Base-by-base conservation (phyloP, 495 filamentous ascomycete species). In the Penicillium pulvis region DNA sequence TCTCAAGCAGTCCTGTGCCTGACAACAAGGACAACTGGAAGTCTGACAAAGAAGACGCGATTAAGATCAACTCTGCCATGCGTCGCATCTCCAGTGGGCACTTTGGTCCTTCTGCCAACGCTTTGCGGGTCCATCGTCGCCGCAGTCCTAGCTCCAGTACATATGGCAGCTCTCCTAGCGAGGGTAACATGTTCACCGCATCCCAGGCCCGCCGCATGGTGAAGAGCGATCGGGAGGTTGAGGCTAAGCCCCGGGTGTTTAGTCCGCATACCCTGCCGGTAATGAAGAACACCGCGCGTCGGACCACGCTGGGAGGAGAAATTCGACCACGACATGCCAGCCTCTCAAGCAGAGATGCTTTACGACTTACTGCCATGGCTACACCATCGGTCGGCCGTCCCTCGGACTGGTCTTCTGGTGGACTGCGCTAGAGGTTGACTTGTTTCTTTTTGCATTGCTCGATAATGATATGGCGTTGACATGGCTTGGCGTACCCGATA, bases 161-260 rank as follows among this genome's bases (percentile, higher is more conserved):
- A 23, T 68, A 81, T 19, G 74, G 81, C 12, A 83, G 79, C 56
- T 83, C 86, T 26, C 83, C 84, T 1, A 81, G 73, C 47, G 86
- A 87, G 50, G 70, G 78, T 57, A 74, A 73, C 26, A 78, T 90
- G 72, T 90, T 90, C 76, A 87, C 86, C 6, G 84, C 87, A 26
- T 82, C 82, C 17, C 87, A 89, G 57, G 87, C 88, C 8, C 77
- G 88, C 31, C 76, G 88, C 14, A 89, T 91, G 86, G 85, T 86
- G 23, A 87, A 83, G 71, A 82, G 78, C 54, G 86, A 88, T 24
- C 84, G 84, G 55, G 86, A 87, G 36, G 33, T 58, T 8, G 80
- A 81, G 55, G 73, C 66, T 64, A 84, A 81, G 51, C 76, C 71
- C 30, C 81, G 79, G 48, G 86, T 90, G 16, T 71, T 91, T 49